Percentiles rank a stretch among this genome's conserved stretches.
These are phyloP conservation scores for Kazachstania viticola DNA, from an alignment of 805 yeast genomes.

Conservation along the genomic window DNA sequence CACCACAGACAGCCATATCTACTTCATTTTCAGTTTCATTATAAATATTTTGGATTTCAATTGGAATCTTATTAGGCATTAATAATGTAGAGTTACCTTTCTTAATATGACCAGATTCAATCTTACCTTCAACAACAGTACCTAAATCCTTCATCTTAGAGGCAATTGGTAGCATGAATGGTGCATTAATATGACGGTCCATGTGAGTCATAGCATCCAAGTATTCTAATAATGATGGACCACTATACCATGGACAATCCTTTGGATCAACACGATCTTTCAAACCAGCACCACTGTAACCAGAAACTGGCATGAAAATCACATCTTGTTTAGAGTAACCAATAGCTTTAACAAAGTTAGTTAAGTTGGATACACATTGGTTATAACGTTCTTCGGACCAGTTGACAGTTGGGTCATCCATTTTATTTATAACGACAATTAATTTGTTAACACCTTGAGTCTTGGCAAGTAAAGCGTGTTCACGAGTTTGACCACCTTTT, in stretches of 20 bases:
- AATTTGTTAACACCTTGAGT: constrained; percentile 95
- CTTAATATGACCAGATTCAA: constrained; percentile 88
- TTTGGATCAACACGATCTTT: constrained; percentile 66
- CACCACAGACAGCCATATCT: constrained; percentile 85
- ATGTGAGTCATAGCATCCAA: constrained; percentile 73
- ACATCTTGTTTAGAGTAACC: constrained; percentile 87
- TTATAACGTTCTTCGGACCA: constrained; percentile 96
- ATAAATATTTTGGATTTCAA: constrained; percentile 79
- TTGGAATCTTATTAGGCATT: constrained; percentile 83
- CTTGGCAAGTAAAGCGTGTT: constrained; percentile 93
- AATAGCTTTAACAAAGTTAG: constrained; percentile 67
- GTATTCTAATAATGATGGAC: constrained; percentile 85
- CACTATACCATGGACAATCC: constrained; percentile 86
- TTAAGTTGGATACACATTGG: constrained; percentile 83
- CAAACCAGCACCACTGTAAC: constrained; percentile 93
- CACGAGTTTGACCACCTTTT: constrained; percentile 98
- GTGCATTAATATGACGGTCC: constrained; percentile 82
- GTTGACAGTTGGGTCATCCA: constrained; percentile 94
- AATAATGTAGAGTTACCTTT: constrained; percentile 63
- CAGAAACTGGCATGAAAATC: constrained; percentile 92
- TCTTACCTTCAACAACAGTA: constrained; percentile 95
- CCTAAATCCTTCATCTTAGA: constrained; percentile 96
- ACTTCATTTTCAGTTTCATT: constrained; percentile 96
- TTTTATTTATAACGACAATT: constrained; percentile 90
- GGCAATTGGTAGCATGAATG: constrained; percentile 93